These are phyloP conservation scores for Populus trichocarpa DNA, from an alignment of 441 rosid species.

Conservation along the genomic window DNA sequence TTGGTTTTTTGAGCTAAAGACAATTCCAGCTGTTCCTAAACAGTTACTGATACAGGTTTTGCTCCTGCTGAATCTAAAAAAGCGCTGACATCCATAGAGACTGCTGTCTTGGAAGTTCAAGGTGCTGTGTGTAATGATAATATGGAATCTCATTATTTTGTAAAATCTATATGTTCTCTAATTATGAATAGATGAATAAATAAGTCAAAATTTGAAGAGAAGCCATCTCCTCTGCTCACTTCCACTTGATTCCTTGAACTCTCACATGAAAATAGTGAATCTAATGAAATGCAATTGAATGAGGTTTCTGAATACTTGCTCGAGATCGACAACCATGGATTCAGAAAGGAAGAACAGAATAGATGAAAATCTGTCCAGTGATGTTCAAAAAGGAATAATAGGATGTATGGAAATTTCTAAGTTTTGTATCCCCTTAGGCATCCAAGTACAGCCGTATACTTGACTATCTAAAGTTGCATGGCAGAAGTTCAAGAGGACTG, in stretches of 20 bases:
- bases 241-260: neutral
- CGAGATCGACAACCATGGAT: neutral
- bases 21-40: slow-evolving; percentile 19
- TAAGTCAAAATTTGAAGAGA: neutral
- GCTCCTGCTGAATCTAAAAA: slow-evolving; percentile 46
- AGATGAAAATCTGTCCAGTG: neutral
- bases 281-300: neutral
- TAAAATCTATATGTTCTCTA: neutral
- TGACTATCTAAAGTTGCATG: neutral
- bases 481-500: neutral
- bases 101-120: slow-evolving; percentile 36
- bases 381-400: neutral
- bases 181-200: slow-evolving; percentile 1
- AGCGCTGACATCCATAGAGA: slow-evolving; percentile 35
- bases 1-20: neutral
- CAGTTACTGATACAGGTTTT: slow-evolving; percentile 56
- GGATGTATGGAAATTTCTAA: neutral
- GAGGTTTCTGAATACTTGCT: neutral
- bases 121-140: slow-evolving; percentile 33
- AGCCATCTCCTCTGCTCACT: neutral
- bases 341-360: neutral
- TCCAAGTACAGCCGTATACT: neutral
- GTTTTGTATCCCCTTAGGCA: neutral
- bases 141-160: neutral
- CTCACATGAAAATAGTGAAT: neutral